Evolutionary conservation across 2,329 filamentous ascomycete species (phyloP).

Genomic region (Thielaviopsis euricoi): DNA sequence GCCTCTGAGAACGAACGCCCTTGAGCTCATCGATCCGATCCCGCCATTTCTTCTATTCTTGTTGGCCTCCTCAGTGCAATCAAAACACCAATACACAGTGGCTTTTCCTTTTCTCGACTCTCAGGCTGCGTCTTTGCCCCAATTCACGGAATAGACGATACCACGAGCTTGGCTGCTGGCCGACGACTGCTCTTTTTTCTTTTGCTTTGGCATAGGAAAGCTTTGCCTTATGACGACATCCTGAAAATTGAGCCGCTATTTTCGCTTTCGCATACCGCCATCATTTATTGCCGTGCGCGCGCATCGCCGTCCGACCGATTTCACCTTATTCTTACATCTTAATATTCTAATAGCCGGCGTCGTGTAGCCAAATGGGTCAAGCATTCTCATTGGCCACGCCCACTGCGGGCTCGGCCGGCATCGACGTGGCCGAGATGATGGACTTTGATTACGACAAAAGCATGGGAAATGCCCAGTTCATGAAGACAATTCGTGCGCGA

Average conservation of each 20-base stretch:
- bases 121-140: background rate
- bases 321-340: background rate
- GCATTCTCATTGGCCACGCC: conserved; percentile 88
- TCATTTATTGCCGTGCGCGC: background rate
- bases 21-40: background rate
- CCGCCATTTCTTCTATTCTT: background rate
- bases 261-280: background rate
- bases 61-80: background rate
- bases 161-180: background rate
- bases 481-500: conserved; percentile 87
- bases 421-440: conserved; percentile 81
- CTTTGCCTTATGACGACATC: background rate
- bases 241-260: background rate
- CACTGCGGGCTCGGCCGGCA: conserved; percentile 78
- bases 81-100: background rate
- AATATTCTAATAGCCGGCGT: background rate
- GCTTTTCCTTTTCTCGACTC: background rate
- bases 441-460: conserved; percentile 87
- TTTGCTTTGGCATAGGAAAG: background rate
- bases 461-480: conserved; percentile 80
- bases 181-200: background rate
- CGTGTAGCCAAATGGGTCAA: conserved; percentile 61
- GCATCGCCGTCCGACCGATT: background rate
- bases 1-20: too few species aligned
- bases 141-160: background rate